These are phyloP conservation scores for Ogataea allantospora DNA, from an alignment of 805 yeast species.

Conservation along the genomic window DNA sequence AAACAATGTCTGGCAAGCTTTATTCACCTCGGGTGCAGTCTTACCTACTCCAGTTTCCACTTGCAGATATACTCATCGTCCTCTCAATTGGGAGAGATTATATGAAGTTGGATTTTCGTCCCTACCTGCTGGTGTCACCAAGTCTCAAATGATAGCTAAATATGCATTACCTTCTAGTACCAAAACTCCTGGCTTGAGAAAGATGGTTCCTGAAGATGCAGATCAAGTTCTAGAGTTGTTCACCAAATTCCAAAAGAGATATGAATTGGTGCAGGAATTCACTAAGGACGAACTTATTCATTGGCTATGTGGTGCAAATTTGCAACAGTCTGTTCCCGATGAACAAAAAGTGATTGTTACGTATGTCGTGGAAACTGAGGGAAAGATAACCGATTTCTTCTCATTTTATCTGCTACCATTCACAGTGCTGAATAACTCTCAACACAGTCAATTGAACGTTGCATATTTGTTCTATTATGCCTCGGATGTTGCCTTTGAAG, in stretches of 20 bases:
- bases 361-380: slow-evolving; percentile 70
- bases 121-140: slow-evolving; percentile 69
- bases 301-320: slow-evolving; percentile 66
- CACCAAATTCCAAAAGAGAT: slow-evolving; percentile 60
- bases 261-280: slow-evolving; percentile 71
- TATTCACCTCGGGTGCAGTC: slow-evolving; percentile 88
- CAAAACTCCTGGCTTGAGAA: slow-evolving; percentile 53
- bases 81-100: slow-evolving; percentile 86
- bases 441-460: slow-evolving; percentile 68
- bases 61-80: slow-evolving; percentile 90
- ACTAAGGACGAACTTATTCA: slow-evolving; percentile 66
- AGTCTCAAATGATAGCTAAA: slow-evolving; percentile 61
- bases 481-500: slow-evolving; percentile 55
- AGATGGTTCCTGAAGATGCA: slow-evolving; percentile 58
- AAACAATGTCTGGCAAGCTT: slow-evolving; percentile 88
- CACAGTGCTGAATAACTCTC: slow-evolving; percentile 65
- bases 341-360: slow-evolving; percentile 60
- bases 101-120: slow-evolving; percentile 88
- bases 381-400: slow-evolving; percentile 79
- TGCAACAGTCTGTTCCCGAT: slow-evolving; percentile 19
- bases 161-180: slow-evolving; percentile 56
- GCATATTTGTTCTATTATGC: slow-evolving; percentile 93
- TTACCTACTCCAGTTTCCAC: slow-evolving; percentile 90
- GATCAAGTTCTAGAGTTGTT: slow-evolving; percentile 62
- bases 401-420: slow-evolving; percentile 89